phyloP scores from a whole-genome alignment of 2,329 filamentous ascomycete species.

The Westerdykella sp. region DNA sequence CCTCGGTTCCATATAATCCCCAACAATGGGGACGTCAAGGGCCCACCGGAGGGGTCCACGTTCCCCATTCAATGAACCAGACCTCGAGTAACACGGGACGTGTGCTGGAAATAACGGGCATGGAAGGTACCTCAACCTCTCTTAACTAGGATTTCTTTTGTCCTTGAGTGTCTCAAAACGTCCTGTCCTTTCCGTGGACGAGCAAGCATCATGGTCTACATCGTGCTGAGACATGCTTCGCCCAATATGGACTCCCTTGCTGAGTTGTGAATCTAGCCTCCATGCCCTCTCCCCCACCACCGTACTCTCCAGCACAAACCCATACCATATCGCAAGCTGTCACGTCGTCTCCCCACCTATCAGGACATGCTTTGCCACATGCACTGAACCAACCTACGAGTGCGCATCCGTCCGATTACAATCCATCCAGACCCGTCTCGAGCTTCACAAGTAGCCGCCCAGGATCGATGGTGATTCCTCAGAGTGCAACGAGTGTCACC shows the following conservation, averaged over 20 bases:
- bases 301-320: constrained; percentile 43
- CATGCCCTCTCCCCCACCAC: constrained; percentile 47
- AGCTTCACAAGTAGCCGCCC: constrained; percentile 26
- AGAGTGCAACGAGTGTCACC: constrained; percentile 31
- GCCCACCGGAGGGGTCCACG: constrained; percentile 34
- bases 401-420: constrained; percentile 21
- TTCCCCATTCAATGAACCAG: constrained; percentile 30
- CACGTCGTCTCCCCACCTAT: constrained; percentile 35
- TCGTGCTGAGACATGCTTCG: constrained; percentile 1
- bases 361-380: constrained; percentile 31
- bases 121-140: constrained; percentile 41
- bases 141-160: constrained; percentile 3
- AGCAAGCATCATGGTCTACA: constrained; percentile 1
- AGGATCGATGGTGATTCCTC: constrained; percentile 26
- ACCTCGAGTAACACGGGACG: constrained; percentile 21
- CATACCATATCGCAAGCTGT: constrained; percentile 32
- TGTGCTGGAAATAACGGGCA: constrained; percentile 40
- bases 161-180: not conserved
- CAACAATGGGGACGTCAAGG: constrained; percentile 44
- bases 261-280: constrained; percentile 31
- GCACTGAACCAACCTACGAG: constrained; percentile 32
- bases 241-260: constrained; percentile 1
- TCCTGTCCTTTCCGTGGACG: not conserved
- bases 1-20: constrained; percentile 43
- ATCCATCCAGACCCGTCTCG: constrained; percentile 26